Evolutionary conservation across 441 rosid species (phyloP), one percentile per base, ranked within the genome.

Genomic region (Populus hybrid): DNA sequence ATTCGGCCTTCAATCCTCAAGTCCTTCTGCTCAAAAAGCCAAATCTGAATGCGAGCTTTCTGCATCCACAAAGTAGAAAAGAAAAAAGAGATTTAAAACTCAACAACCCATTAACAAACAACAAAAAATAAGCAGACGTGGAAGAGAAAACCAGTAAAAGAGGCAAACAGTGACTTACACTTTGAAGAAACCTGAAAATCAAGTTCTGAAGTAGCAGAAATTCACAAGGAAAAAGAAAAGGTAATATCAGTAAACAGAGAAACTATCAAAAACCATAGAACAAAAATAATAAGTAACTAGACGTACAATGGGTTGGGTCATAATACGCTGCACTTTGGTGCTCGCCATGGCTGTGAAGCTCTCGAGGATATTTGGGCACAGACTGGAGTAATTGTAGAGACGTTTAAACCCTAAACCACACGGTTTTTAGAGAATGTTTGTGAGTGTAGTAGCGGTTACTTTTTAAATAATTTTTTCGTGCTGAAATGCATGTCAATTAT

Each of bases 21-120:
- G 81, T 92, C 98, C 81, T 92, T 92, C 97, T 93, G 97, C 89
- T 93, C 99, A 73, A 91, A 95, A 5, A 95, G 90, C 98, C 97
- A 95, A 84, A 95, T 91, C 91, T 93, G 97, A 76, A 95, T 93
- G 75, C 98, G 85, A 80, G 97, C 93, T 95, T 95, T 93, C 97
- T 94, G 87, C 14, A 21, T 0, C 68, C 67, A 4, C 32, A 16
- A 61, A 8, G 59, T 2, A 61, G 21, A 72, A 72, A n/a, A 70
- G 5, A 9, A 6, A 38, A 35, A n/a, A 16, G 64, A 14, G 34
- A n/a, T 10, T 50, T 30, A 76, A 64, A 28, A 69, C 1, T 14
- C 32, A 5, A 50, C n/a, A 77, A 30, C 10, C 54, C 70, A 77
- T 23, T 2, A 20, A 4, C 38, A 8, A 81, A 30, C 34, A 26